These are phyloP conservation scores for Phoma sp. DNA, from an alignment of 2,329 filamentous ascomycete species.

Conservation along the genomic window DNA sequence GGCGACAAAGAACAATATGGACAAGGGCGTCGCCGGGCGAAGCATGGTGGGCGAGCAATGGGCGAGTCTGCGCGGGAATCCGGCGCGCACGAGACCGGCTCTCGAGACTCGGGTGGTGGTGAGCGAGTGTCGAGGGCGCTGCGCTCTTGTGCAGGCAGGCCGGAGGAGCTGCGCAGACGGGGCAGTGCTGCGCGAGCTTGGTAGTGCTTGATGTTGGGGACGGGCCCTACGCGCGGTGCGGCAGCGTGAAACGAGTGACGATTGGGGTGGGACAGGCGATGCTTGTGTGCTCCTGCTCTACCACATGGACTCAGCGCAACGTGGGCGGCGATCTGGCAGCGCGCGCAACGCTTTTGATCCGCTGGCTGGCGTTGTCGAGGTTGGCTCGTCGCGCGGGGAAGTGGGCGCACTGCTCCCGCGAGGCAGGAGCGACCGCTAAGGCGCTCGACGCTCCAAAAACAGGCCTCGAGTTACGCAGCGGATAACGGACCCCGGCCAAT, in stretches of 20 bases:
- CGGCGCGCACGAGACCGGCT: slow-evolving; percentile 43
- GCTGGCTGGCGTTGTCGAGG: slow-evolving; percentile 13
- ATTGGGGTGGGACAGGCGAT: slow-evolving; percentile 31
- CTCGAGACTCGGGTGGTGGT: no score
- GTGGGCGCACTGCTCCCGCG: slow-evolving; percentile 10
- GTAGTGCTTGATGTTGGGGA: slow-evolving; percentile 31
- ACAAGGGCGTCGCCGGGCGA: slow-evolving; percentile 89
- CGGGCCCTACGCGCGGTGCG: slow-evolving; percentile 33
- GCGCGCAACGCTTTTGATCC: slow-evolving; percentile 16
- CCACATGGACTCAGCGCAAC: slow-evolving; percentile 23
- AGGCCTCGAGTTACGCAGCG: slow-evolving; percentile 15
- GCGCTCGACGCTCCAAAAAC: slow-evolving; percentile 14
- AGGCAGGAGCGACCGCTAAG: slow-evolving; percentile 9
- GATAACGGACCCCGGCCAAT: slow-evolving; percentile 26
- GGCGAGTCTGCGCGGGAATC: slow-evolving; percentile 29
- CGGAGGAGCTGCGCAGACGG: slow-evolving; percentile 10
- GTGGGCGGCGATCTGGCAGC: slow-evolving; percentile 16
- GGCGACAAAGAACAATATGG: slow-evolving; percentile 82
- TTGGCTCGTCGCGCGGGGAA: slow-evolving; percentile 19
- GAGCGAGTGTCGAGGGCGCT: slow-evolving; percentile 20
- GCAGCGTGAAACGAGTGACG: slow-evolving; percentile 42
- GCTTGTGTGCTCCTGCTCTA: slow-evolving; percentile 32
- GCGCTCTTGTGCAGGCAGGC: slow-evolving; percentile 8
- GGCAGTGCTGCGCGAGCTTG: slow-evolving; percentile 15
- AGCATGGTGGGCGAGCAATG: slow-evolving; percentile 68